These are phyloP conservation scores for Pseudodiploospora longispora DNA, from an alignment of 2,329 filamentous ascomycete species.

Conservation along the genomic window DNA sequence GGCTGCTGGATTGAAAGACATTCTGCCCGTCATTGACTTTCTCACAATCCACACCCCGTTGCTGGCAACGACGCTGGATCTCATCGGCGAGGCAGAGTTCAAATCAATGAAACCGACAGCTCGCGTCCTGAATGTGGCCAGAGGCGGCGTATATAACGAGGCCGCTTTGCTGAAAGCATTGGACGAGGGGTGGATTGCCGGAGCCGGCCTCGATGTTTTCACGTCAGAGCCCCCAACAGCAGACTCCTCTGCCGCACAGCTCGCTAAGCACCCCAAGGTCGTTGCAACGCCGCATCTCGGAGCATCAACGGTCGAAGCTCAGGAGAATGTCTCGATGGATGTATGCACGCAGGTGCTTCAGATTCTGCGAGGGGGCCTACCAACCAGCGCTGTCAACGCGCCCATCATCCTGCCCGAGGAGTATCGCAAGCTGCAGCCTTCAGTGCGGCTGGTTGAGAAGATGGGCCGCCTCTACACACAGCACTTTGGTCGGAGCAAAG, in stretches of 20 bases:
- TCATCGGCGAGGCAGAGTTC: slow-evolving; percentile 61
- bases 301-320: slow-evolving; percentile 72
- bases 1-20: slow-evolving; percentile 44
- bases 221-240: slow-evolving; percentile 59
- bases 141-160: slow-evolving; percentile 76
- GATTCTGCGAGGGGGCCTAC: slow-evolving; percentile 64
- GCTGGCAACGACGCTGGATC: slow-evolving; percentile 65
- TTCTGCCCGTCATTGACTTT: slow-evolving; percentile 65
- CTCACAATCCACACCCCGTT: slow-evolving; percentile 76
- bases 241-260: slow-evolving; percentile 48
- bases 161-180: slow-evolving; percentile 61
- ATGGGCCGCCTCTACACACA: slow-evolving; percentile 76
- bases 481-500: slow-evolving; percentile 47
- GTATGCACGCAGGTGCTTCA: slow-evolving; percentile 73
- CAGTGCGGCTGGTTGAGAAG: slow-evolving; percentile 67
- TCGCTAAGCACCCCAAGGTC: slow-evolving; percentile 63
- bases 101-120: slow-evolving; percentile 65
- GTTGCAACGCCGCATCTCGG: slow-evolving; percentile 74
- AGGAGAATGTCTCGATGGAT: slow-evolving; percentile 76
- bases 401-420: slow-evolving; percentile 76
- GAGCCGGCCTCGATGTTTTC: slow-evolving; percentile 74
- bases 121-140: slow-evolving; percentile 68
- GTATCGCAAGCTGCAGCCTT: slow-evolving; percentile 69
- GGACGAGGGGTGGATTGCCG: slow-evolving; percentile 62
- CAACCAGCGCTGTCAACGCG: slow-evolving; percentile 71